phyloP scores from a whole-genome alignment of 768 basidiomycete genomes.

The Lactarius tabidus region DNA sequence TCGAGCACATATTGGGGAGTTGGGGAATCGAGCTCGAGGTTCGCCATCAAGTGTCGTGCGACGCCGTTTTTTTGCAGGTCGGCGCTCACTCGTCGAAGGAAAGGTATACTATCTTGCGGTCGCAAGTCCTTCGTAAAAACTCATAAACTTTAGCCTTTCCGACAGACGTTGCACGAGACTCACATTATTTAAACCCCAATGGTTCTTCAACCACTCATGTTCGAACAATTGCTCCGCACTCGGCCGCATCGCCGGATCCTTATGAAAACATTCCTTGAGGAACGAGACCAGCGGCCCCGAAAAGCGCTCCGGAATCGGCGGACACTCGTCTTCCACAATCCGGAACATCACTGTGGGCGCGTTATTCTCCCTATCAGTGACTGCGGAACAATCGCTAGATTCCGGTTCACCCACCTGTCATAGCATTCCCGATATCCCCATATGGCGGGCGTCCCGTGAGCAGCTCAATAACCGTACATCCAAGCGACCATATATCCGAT shows the following conservation, averaged over 20 bases:
- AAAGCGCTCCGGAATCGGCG: slow-evolving; percentile 77
- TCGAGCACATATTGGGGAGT: slow-evolving; percentile 17
- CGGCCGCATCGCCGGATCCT: slow-evolving; percentile 78
- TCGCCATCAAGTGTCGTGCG: slow-evolving; percentile 45
- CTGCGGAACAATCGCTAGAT: background rate
- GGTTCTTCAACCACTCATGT: slow-evolving; percentile 85
- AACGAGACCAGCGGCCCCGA: slow-evolving; percentile 79
- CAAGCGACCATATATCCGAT: slow-evolving; percentile 94
- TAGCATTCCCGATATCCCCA: slow-evolving; percentile 80
- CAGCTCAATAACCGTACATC: slow-evolving; percentile 91
- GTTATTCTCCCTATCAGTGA: background rate
- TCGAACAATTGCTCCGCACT: slow-evolving; percentile 82
- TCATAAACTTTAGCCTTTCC: background rate
- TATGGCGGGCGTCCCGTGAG: slow-evolving; percentile 92
- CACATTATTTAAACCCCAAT: slow-evolving; percentile 76
- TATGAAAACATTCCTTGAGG: slow-evolving; percentile 83
- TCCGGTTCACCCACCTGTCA: slow-evolving; percentile 60
- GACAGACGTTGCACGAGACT: slow-evolving; percentile 19
- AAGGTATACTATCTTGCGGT: slow-evolving; percentile 93
- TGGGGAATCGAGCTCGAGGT: slow-evolving; percentile 40
- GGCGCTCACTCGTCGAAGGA: slow-evolving; percentile 84
- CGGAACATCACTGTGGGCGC: slow-evolving; percentile 91
- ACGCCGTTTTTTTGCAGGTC: slow-evolving; percentile 75
- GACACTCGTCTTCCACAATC: slow-evolving; percentile 91
- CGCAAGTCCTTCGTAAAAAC: slow-evolving; percentile 62